Evolutionary conservation across 73 alveolate genomes (phyloP).

Genomic region (Paramecium sonneborni): DNA sequence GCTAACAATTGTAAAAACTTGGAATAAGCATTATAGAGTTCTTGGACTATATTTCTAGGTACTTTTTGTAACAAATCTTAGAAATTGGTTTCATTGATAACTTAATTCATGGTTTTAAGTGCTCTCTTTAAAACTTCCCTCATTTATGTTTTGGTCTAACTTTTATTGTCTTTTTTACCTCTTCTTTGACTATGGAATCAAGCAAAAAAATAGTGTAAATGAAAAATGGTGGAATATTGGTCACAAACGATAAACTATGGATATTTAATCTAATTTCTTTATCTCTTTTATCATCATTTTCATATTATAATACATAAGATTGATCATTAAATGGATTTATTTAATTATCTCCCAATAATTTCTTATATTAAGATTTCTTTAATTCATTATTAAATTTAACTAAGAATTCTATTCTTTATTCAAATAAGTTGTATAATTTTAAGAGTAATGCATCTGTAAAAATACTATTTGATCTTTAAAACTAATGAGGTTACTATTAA

Average conservation of each 20-base stretch:
- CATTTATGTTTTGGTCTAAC: constrained; percentile 12
- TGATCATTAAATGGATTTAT: not conserved
- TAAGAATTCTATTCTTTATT: not conserved
- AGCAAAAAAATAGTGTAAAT: not conserved
- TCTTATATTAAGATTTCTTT: not conserved
- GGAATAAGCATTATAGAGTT: not conserved
- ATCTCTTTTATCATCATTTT: not conserved
- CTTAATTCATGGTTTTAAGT: not conserved
- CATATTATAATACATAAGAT: not conserved
- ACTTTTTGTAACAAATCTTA: not conserved
- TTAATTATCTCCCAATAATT: not conserved
- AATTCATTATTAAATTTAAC: constrained; percentile 7
- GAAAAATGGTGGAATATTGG: not conserved
- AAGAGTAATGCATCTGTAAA: not conserved
- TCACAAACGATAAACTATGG: not conserved
- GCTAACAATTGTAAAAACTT: not conserved
- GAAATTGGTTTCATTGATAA: constrained; percentile 13
- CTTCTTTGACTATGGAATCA: not conserved
- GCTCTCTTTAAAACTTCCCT: not conserved
- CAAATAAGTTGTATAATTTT: not conserved
- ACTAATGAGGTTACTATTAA: not conserved
- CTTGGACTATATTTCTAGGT: not conserved
- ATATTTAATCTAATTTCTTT: not conserved
- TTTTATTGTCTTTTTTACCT: not conserved
- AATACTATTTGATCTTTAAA: not conserved